Conservation (phyloP, 2,329 filamentous ascomycete species). For the Aplosporella prunicola region DNA sequence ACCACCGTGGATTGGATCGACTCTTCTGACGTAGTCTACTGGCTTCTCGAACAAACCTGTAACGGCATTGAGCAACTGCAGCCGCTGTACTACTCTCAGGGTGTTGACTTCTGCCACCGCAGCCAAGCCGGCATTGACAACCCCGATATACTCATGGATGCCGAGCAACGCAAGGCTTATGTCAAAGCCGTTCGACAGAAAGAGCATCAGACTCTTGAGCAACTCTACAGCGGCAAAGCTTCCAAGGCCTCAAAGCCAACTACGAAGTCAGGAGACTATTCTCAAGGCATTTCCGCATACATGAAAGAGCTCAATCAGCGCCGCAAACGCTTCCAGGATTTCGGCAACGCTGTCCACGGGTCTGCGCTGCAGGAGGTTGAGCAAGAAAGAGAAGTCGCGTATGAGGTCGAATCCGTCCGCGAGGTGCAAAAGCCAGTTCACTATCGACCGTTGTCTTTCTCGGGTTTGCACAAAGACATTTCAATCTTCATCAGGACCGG, state of each 20-base stretch:
- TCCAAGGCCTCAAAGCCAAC: too few species aligned
- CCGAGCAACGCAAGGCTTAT: slow-evolving; percentile 29
- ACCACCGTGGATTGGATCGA: slow-evolving; percentile 21
- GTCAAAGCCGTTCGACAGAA: slow-evolving; percentile 39
- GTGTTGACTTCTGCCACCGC: slow-evolving; percentile 50
- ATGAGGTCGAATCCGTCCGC: slow-evolving; percentile 49
- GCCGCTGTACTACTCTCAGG: slow-evolving; percentile 51
- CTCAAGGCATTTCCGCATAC: not conserved
- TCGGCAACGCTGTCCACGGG: slow-evolving; percentile 35
- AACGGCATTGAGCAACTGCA: slow-evolving; percentile 49
- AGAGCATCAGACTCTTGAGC: slow-evolving; percentile 48
- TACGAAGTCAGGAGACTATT: slow-evolving; percentile 12
- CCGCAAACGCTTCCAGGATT: slow-evolving; percentile 32
- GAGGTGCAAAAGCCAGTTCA: slow-evolving; percentile 41
- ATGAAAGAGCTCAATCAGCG: slow-evolving; percentile 26
- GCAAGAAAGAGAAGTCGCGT: slow-evolving; percentile 47
- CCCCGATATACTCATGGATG: slow-evolving; percentile 31
- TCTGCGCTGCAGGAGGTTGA: slow-evolving; percentile 51
- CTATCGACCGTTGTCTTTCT: slow-evolving; percentile 34
- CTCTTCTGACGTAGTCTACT: slow-evolving; percentile 46
- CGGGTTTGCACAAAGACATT: slow-evolving; percentile 41
- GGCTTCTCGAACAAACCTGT: slow-evolving; percentile 58
- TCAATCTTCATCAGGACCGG: slow-evolving; percentile 39
- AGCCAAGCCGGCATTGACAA: slow-evolving; percentile 40
- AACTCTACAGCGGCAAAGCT: too few species aligned